Evolutionary conservation across 768 basidiomycete genomes (phyloP).

Genomic region (Neoboletus brunneissimus): DNA sequence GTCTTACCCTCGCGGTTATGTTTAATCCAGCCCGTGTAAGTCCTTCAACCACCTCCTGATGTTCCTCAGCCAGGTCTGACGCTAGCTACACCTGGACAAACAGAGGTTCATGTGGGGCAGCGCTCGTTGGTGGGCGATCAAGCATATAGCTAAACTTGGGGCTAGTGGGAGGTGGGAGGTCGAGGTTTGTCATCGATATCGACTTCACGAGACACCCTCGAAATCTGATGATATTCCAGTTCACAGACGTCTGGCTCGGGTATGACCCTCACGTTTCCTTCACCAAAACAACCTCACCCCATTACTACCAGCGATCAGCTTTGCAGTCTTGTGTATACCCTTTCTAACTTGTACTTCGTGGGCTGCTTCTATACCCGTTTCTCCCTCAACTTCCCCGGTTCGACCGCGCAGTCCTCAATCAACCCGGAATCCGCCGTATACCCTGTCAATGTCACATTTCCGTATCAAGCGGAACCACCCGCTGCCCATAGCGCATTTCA

Average conservation of each 20-base stretch:
- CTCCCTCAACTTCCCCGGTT: background rate
- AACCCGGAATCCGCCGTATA: background rate
- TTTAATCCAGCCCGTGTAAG: constrained; percentile 72
- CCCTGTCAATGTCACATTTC: background rate
- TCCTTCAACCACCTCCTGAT: background rate
- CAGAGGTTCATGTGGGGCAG: constrained; percentile 39
- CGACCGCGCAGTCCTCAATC: background rate
- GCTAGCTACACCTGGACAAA: constrained; percentile 35
- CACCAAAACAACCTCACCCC: constrained; percentile 5
- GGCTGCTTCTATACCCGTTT: constrained; percentile 61
- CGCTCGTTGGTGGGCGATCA: constrained; percentile 76
- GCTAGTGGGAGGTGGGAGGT: constrained; percentile 69
- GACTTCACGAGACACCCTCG: background rate
- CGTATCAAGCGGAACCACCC: background rate
- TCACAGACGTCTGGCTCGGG: constrained; percentile 91
- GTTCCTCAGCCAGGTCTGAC: background rate
- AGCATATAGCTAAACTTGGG: constrained; percentile 58
- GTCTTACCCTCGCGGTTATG: constrained; percentile 53
- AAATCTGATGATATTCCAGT: constrained; percentile 39
- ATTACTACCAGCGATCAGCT: constrained; percentile 62
- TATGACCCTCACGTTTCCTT: constrained; percentile 30
- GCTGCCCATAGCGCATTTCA: background rate
- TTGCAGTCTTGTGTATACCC: constrained; percentile 73
- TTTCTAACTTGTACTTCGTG: constrained; percentile 71
- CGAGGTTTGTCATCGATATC: constrained; percentile 48